Percentiles rank a stretch among this genome's conserved stretches.
These are phyloP conservation scores for Carallia brachiata DNA, from an alignment of 345 rosid species.

Conservation along the genomic window DNA sequence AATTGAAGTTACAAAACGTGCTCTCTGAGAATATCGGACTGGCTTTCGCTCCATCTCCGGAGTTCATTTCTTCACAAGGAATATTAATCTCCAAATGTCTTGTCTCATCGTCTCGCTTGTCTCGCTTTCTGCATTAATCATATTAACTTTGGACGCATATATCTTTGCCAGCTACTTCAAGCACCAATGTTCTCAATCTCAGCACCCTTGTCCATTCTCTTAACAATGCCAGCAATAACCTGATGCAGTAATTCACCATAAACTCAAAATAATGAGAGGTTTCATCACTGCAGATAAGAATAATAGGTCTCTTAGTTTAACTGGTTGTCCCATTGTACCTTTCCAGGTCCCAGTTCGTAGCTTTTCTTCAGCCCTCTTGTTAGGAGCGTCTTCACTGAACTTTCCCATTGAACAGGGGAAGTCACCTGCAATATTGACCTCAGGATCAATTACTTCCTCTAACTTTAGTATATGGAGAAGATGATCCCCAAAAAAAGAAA, in stretches of 20 bases:
- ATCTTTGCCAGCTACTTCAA: slow-evolving; percentile 23
- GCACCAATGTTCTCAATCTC: slow-evolving; percentile 73
- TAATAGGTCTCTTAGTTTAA: no score
- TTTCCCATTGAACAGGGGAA: slow-evolving; percentile 99
- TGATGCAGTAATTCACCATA: slow-evolving; percentile 26
- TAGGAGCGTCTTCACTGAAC: slow-evolving; percentile 76
- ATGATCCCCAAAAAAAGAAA: no score
- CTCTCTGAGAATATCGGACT: no score
- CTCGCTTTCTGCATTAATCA: no score
- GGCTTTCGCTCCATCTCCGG: no score
- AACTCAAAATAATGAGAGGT: slow-evolving; percentile 10
- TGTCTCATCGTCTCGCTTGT: no score
- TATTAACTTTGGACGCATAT: no score
- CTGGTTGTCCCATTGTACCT: slow-evolving; percentile 40
- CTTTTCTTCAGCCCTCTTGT: slow-evolving; percentile 69
- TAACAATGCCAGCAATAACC: slow-evolving; percentile 96
- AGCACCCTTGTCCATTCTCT: slow-evolving; percentile 81
- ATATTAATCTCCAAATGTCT: no score
- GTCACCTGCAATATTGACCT: slow-evolving; percentile 59
- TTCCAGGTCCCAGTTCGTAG: slow-evolving; percentile 96
- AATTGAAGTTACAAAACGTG: no score
- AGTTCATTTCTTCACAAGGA: no score
- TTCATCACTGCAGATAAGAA: no score
- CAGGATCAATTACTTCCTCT: not conserved
- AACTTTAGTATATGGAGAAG: no score